Base-by-base conservation (phyloP, 345 rosid species). In the Eucalyptus sp. region DNA sequence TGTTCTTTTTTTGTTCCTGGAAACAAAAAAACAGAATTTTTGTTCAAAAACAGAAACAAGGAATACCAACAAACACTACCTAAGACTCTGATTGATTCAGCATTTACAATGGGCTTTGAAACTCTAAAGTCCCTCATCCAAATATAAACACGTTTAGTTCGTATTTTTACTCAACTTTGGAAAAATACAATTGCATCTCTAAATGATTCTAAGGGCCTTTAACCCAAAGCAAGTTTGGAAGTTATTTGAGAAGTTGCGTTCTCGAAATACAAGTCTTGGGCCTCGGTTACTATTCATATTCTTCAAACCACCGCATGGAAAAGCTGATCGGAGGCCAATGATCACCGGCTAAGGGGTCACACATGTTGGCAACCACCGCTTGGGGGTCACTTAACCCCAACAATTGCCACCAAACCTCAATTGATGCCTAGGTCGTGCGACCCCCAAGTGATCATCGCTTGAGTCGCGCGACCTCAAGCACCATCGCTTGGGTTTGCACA, bases 221-320 rank as follows among this genome's bases (percentile, higher is more conserved):
- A 52, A 0, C 25, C 5, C 25, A 52, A 18, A 52, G 2, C 5
- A 52, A 52, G 24, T 52, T 0, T 52, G 10, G 2, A 52, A 0
- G 25, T 8, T 52, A 0, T 52, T 18, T 8, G 25, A 10, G 4
- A 52, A 52, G 2, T 52, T 52, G 4, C 2, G 18, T 52, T 52
- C 4, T 52, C 9, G 1, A 2, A 7, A 52, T 52, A 10, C 58
- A 20, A 52, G 10, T 52, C 24, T 52, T 52, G 10, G 0, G 24
- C 10, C 24, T 52, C 1, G 7, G 10, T 18, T 52, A 52, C 10
- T 52, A 4, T 18, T 52, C 25, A 52, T 52, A 10, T 52, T 52
- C 10, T 18, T 52, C 2, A 0, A 52, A 52, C 9, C 9, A 0
- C 8, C 0, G 0, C 22, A 52, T 0, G 2, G 0, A 52, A 52